Conservation (phyloP, 2,329 filamentous ascomycete genomes). For the Emmonsiellopsis sp. region DNA sequence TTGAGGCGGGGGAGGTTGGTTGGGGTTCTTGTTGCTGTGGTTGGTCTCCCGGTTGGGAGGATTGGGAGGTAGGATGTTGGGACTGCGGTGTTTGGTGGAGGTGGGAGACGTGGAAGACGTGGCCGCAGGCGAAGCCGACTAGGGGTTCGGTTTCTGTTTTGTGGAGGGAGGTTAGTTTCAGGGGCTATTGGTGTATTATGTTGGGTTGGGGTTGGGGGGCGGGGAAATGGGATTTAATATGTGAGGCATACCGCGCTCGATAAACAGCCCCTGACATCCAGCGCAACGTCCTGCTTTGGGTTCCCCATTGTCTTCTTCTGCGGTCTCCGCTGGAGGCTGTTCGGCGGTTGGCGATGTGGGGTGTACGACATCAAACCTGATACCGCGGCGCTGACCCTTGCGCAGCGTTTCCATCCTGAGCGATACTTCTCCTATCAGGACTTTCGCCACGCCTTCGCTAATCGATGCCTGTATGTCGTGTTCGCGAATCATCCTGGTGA, state of each 20-base stretch:
- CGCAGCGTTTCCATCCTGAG: conserved; percentile 72
- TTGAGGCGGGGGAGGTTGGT: conserved; percentile 1
- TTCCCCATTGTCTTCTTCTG: conserved; percentile 5
- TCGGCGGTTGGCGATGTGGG: background rate
- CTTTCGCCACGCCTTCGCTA: conserved; percentile 76
- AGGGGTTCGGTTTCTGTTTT: conserved; percentile 44
- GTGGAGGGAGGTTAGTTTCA: background rate
- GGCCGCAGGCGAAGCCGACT: conserved; percentile 59
- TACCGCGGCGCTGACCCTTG: conserved; percentile 68
- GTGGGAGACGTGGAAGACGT: conserved; percentile 57
- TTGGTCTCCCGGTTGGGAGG: conserved; percentile 13
- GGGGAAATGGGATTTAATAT: background rate
- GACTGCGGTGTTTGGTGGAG: conserved; percentile 32
- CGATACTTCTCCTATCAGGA: conserved; percentile 79
- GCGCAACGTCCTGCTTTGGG: conserved; percentile 23
- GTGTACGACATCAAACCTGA: conserved; percentile 70
- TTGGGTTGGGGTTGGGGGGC: background rate
- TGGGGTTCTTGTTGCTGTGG: conserved; percentile 11
- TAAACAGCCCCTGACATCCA: conserved; percentile 29
- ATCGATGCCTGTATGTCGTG: conserved; percentile 94
- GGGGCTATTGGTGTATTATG: background rate
- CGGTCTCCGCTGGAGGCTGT: background rate
- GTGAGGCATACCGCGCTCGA: conserved; percentile 26
- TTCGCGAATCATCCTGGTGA: conserved; percentile 86
- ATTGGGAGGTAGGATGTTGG: conserved; percentile 1